Evolutionary conservation across 495 filamentous ascomycete genomes (phyloP), one percentile per base, ranked within the genome.

Genomic region (Penicillium flavigenum): DNA sequence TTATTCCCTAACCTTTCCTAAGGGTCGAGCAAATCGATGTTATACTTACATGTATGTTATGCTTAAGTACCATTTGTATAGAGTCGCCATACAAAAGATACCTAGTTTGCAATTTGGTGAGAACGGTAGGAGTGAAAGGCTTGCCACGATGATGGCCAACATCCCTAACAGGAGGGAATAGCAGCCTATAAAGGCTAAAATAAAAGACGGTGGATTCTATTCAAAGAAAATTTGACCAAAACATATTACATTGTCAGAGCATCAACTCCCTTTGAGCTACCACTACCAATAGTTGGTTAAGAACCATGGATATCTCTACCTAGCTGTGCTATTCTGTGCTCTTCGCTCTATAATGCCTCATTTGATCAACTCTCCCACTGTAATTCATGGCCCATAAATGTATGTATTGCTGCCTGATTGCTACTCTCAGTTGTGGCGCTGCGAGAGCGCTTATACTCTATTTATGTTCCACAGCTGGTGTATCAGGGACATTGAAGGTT

Each of bases 391-490:
- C 29, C 32, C 9, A n/a, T n/a, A 31, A 31, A 19, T 47, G 46
- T 47, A 47, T 29, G 16, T 27, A 20, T 19, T 29, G 19, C 26
- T 11, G 29, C 46, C 24, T 12, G 16, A 31, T 17, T 14, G 36
- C 14, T 29, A 7, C 14, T 27, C 24, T 27, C n/a, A 19, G 26
- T 19, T 5, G 63, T 66, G 59, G 62, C 62, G 59, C 20, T 42
- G 34, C 4, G 7, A 52, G 39, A 60, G 65, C 65, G 65, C 63
- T 65, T 65, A 65, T 29, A 27, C 42, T 47, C 56, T 59, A 61
- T 63, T 63, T 61, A 61, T 58, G 63, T 68, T 51, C 51, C 57
- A 60, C 65, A 45, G 16, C 20, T 22, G 36, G 12, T 56, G 62
- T 60, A 43, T 63, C 64, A 65, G 43, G 43, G 38, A 42, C 2